Conservation (phyloP, 2,329 filamentous ascomycete genomes). For the Cladophialophora carrionii region DNA sequence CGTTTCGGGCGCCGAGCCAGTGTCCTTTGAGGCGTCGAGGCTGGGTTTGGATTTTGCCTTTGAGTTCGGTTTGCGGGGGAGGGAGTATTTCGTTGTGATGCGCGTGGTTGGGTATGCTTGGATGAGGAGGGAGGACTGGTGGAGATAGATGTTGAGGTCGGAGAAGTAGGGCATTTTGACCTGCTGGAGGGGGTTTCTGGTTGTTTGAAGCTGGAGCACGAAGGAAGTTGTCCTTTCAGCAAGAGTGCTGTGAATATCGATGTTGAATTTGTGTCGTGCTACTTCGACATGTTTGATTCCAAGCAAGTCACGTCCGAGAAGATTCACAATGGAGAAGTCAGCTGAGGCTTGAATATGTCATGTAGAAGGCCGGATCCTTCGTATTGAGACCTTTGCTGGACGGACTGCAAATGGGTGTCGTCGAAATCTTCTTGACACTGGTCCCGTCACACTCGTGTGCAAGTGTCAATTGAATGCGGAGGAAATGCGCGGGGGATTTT, state of each 20-base stretch:
- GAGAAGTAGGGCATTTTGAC: conserved; percentile 74
- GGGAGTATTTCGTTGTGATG: conserved; percentile 86
- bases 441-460: background rate
- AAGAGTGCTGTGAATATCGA: too few relatives aligned
- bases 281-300: background rate
- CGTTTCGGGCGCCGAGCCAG: conserved; percentile 40
- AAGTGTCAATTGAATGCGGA: background rate
- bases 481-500: background rate
- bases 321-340: background rate
- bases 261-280: background rate
- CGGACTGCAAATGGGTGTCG: background rate
- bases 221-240: background rate
- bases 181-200: too few relatives aligned
- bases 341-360: background rate
- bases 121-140: conserved; percentile 81
- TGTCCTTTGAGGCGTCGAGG: conserved; percentile 10
- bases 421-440: background rate
- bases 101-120: conserved; percentile 82
- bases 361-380: background rate
- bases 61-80: conserved; percentile 42
- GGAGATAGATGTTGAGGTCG: conserved; percentile 87
- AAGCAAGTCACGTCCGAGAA: background rate
- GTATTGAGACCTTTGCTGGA: background rate
- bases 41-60: conserved; percentile 37
- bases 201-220: background rate